Evolutionary conservation across 495 filamentous ascomycete genomes (phyloP), one percentile per base, ranked within the genome.

Genomic region (Darksidea phi): DNA sequence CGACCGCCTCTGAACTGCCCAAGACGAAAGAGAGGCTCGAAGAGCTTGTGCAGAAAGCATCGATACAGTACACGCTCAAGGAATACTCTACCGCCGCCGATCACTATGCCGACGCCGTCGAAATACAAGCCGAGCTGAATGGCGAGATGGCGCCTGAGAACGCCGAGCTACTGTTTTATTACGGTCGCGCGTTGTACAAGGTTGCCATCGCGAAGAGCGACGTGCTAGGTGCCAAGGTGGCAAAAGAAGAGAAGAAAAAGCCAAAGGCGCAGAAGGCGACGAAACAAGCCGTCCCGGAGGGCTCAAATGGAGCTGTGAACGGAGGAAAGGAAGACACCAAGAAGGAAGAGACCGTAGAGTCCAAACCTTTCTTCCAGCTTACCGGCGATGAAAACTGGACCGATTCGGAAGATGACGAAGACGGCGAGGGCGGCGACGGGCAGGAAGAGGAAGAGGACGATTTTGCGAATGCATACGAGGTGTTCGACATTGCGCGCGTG

Each of bases 341-440:
- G 52, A 54, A 67, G 49, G 66, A 66, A 57, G 56, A 57, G 38
- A 53, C 57, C 24, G 53, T 56, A 5, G 41, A 82, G 78, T 59
- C 93, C 45, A 68, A 91, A 72, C 82, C 89, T 0, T 83, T 88
- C 50, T 97, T 98, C 72, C 88, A 94, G 61, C 95, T 97, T 67
- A 88, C 86, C 0, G 95, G 95, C 43, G 94, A 97, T 65, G 93
- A 96, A 73, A 91, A 95, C 68, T 96, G 88, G 74, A 90, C 89
- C 36, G 83, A 84, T 48, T 82, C 80, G 1, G 87, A 90, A 48
- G 86, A 86, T 1, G 89, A 91, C 23, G 86, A 86, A 0, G 90
- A 91, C 25, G 74, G 26, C 10, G 68, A 67, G 6, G 71, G 54
- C 48, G 68, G 62, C 24, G 72, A 66, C 20, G 71, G 72, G 10